phyloP scores from a whole-genome alignment of 805 yeast genomes.

The Lipomyces kockii region DNA sequence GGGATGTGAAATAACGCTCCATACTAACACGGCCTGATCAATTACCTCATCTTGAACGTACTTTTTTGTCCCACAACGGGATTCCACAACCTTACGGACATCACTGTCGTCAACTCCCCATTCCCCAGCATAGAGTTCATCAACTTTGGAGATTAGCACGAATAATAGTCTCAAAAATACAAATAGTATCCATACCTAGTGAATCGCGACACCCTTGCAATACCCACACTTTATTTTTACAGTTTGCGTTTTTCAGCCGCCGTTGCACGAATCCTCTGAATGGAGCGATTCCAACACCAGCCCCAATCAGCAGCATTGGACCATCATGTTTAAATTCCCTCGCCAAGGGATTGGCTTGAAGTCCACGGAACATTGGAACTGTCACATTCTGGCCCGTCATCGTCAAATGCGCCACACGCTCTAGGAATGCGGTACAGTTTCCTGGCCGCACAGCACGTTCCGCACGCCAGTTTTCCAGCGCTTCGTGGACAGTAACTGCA shows the following conservation, averaged over 20 bases:
- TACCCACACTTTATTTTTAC: conserved; percentile 42
- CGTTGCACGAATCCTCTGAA: conserved; percentile 43
- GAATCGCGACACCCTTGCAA: conserved; percentile 42
- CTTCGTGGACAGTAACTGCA: conserved; percentile 41
- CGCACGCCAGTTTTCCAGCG: conserved; percentile 36
- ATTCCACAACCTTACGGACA: conserved; percentile 39
- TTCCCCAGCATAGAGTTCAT: conserved; percentile 41
- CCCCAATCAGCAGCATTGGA: conserved; percentile 42
- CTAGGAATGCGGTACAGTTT: conserved; percentile 38
- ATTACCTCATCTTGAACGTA: conserved; percentile 41
- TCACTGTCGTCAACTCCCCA: conserved; percentile 40
- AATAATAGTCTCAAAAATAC: background rate
- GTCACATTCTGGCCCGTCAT: conserved; percentile 24
- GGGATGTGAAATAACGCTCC: conserved; percentile 40
- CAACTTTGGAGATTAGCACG: conserved; percentile 24
- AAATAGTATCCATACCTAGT: conserved; percentile 16
- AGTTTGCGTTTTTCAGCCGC: conserved; percentile 38
- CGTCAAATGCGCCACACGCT: conserved; percentile 26
- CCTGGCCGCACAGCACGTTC: conserved; percentile 31
- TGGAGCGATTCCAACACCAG: conserved; percentile 43
- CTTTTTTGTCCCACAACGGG: conserved; percentile 39
- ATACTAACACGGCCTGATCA: conserved; percentile 37
- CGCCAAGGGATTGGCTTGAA: conserved; percentile 41
- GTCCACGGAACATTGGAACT: conserved; percentile 39
- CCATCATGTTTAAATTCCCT: conserved; percentile 41